Base-by-base conservation (phyloP, 2,329 filamentous ascomycete species). In the Coniochaeta sp. region DNA sequence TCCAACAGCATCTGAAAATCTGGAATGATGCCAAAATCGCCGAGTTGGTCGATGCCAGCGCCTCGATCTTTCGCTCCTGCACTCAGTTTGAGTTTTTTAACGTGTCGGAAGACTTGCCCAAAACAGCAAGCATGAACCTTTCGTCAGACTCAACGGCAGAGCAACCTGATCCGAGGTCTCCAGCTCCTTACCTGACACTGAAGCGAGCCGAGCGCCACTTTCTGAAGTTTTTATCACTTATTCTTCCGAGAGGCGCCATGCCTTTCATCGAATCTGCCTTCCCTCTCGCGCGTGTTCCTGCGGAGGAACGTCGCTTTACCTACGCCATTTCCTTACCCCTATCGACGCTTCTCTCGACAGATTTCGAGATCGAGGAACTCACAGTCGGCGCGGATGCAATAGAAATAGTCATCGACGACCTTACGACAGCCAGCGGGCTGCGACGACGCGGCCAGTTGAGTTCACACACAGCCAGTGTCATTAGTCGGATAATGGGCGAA, bases 11-110 rank as follows among this genome's bases (percentile, higher is more conserved):
- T 64, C 76, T 91, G 44, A 79, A 76, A 47, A 75, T 81, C n/a
- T 77, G 77, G 65, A 79, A 86, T 57, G 73, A 80, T 30, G 74
- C 78, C 40, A 85, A 83, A 64, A 77, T 88, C 1, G 75, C 79
- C 50, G 82, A 82, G 54, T 76, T 90, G 7, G 72, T 90, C 28
- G 77, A 80, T 19, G 79, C 81, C 16, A 84, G 81, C 63, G 79
- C 77, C 24, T 75, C 79, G 1, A 80, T 89, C 17, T 85, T 89
- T 65, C 79, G 87, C 56, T 79, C 79, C 1, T 90, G 86, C 68
- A 87, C 87, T 12, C 91, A 90, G 65, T 82, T 89, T 63, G 89
- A 92, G 68, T 93, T 91, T 70, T 91, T 86, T 75, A 91, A 91
- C 65, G 76, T 89, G 17, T 87, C 87, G 1, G 88, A 90, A 67